Base-by-base conservation (phyloP, 371 early-diverging fungal species). In the Cokeromyces recurvatus region DNA sequence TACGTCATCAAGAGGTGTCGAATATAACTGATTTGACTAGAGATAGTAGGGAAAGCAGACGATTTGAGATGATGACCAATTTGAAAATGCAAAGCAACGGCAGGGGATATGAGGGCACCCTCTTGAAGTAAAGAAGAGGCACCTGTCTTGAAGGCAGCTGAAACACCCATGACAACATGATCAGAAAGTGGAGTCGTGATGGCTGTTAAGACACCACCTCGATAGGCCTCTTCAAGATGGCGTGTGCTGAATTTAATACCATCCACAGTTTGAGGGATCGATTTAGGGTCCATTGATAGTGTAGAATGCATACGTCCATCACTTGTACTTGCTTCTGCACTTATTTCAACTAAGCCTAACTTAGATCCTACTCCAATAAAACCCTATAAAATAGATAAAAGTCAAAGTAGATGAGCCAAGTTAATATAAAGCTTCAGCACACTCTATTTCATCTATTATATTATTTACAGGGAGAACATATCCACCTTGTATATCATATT, bases 41-140 rank as follows among this genome's bases (percentile, higher is more conserved):
- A 81, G 6, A 87, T 62, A 1, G 87, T 78, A 8, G 81, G 69
- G 57, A 78, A 66, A 9, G 46, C 43, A 7, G 43, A 48, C 0
- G 77, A 78, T 45, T 80, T 80, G 46, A 54, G 48, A 12, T 41
- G 20, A 21, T 78, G 61, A 14, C 85, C 85, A 22, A 85, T 58
- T 36, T 68, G 71, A n/a, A 79, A 61, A 42, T 85, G 85, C 22
- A 89, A 74, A 6, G 84, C 85, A 14, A 77, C 79, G 24, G 75
- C 68, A 44, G 69, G 43, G 1, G 64, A 52, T 1, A 74, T 39
- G 4, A 74, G 20, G 8, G 68, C 38, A 15, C 59, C 58, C 2
- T 68, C 62, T 5, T 32, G 38, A 11, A 65, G 48, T n/a, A n/a
- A n/a, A n/a, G n/a, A n/a, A 34, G 67, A 46, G 20, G 72, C 71